Evolutionary conservation across 768 basidiomycete species (phyloP), one percentile per base, ranked within the genome.

Genomic region (Hypsizygus marmoreus): DNA sequence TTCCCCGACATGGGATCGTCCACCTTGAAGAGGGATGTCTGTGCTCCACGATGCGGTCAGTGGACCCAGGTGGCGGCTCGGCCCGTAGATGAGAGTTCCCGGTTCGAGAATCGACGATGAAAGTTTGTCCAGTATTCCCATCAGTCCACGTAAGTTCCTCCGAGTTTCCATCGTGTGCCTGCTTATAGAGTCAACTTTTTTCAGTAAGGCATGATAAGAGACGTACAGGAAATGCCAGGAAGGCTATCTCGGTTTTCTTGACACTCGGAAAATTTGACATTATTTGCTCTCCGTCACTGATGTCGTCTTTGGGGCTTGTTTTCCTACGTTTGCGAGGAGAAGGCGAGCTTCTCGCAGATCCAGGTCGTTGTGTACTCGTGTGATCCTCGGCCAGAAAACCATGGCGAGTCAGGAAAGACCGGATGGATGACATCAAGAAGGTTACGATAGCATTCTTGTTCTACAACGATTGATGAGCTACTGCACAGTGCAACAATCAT

Each of bases 41-140:
- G 35, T 45, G 45, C 22, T 48, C 53, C 32, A 33, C 36, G 12
- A 32, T 36, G n/a, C n/a, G 30, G 7, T 56, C 47, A 9, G 16
- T 34, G 26, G 22, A 33, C 20, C 36, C 42, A 19, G 24, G 41
- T 30, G 54, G 47, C 30, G 55, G 49, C 26, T 50, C 50, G 19
- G 53, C 50, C 49, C 63, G 66, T 23, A 65, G 66, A 61, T 73
- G 72, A 6, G 86, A 89, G 59, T 88, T 81, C 8, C 88, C 87
- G 8, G 86, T 88, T 40, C 80, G 73, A n/a, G 63, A 59, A 58
- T 93, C 80, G 12, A 91, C 66, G n/a, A 78, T 46, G 57, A 82
- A 86, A 2, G 61, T 65, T 58, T 81, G 69, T 11, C 79, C 75
- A 4, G 83, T 86, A 11, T 54, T 63, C n/a, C 80, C 76, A 67